phyloP scores from a whole-genome alignment of 495 filamentous ascomycete genomes.

The Penicillium desertorum region DNA sequence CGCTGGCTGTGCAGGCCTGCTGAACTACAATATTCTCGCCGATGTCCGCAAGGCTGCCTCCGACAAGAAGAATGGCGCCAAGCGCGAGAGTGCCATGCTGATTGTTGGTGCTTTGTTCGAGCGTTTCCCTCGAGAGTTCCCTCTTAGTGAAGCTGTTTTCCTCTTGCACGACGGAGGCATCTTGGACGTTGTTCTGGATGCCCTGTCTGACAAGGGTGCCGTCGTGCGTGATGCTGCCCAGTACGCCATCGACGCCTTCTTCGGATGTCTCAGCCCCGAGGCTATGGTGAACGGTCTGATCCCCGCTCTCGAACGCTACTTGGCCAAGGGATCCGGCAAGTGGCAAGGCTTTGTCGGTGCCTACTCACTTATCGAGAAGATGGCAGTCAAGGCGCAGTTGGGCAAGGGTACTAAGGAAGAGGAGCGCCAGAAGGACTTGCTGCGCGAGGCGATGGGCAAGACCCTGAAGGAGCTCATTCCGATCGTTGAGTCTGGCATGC shows the following conservation, averaged over 20 bases:
- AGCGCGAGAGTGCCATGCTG: slow-evolving; percentile 91
- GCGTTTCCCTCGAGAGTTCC: slow-evolving; percentile 74
- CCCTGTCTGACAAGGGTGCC: slow-evolving; percentile 83
- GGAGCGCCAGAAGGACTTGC: slow-evolving; percentile 78
- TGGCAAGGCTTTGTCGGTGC: slow-evolving; percentile 95
- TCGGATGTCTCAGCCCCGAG: slow-evolving; percentile 74
- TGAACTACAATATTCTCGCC: slow-evolving; percentile 66
- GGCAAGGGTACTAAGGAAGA: slow-evolving; percentile 75
- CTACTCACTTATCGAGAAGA: slow-evolving; percentile 75
- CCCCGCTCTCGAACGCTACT: slow-evolving; percentile 68
- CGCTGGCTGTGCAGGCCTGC: slow-evolving; percentile 73
- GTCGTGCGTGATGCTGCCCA: slow-evolving; percentile 88
- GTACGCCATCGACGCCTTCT: slow-evolving; percentile 91
- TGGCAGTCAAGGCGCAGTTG: slow-evolving; percentile 90
- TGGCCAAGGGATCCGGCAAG: slow-evolving; percentile 79
- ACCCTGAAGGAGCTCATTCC: slow-evolving; percentile 89
- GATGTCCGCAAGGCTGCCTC: slow-evolving; percentile 79
- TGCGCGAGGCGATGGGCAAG: slow-evolving; percentile 89
- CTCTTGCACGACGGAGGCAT: slow-evolving; percentile 75
- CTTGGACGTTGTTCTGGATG: slow-evolving; percentile 73
- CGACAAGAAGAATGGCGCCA: slow-evolving; percentile 90
- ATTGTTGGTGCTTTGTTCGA: slow-evolving; percentile 92
- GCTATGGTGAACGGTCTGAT: slow-evolving; percentile 76
- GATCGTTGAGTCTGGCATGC: slow-evolving; percentile 89
- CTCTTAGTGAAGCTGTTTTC: slow-evolving; percentile 76